A percentile compares a stretch with the other conserved stretches of the same genome.
These are phyloP conservation scores for Pisolithus sp. DNA, from an alignment of 768 basidiomycete genomes.

Conservation along the genomic window DNA sequence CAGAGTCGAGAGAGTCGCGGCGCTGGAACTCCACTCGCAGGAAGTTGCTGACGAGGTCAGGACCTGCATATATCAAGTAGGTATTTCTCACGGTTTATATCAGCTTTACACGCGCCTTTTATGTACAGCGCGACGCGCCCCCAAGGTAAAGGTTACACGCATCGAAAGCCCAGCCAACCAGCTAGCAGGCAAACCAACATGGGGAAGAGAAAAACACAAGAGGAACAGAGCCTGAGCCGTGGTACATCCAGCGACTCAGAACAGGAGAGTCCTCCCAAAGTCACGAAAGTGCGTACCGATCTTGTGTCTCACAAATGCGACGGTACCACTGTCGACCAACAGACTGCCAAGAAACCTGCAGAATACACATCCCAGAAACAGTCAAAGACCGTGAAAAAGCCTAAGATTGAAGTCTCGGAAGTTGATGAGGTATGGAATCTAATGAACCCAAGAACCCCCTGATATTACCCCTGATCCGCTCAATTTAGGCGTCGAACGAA, in stretches of 20 bases:
- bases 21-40: not conserved
- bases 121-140: constrained; percentile 7
- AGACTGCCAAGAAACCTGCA: constrained; percentile 1
- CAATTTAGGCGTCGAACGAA: constrained; percentile 8
- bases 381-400: constrained; percentile 30
- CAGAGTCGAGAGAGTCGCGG: constrained; percentile 7
- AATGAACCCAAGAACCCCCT: not conserved
- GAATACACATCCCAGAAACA: constrained; percentile 8
- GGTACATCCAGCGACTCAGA: not conserved
- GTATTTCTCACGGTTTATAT: constrained; percentile 14
- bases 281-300: not conserved
- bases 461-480: constrained; percentile 12
- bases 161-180: not conserved
- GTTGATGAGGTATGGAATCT: not conserved
- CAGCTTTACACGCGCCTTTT: not conserved
- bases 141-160: not conserved
- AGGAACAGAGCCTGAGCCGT: constrained; percentile 6
- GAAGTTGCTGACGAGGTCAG: not conserved
- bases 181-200: constrained; percentile 1
- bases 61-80: constrained; percentile 31
- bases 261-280: not conserved
- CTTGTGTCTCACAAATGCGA: not conserved
- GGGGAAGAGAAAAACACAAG: constrained; percentile 14
- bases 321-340: not conserved
- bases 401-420: constrained; percentile 17